These are phyloP conservation scores for Botrytis fragariae DNA, from an alignment of 2,329 filamentous ascomycete genomes.

Conservation along the genomic window DNA sequence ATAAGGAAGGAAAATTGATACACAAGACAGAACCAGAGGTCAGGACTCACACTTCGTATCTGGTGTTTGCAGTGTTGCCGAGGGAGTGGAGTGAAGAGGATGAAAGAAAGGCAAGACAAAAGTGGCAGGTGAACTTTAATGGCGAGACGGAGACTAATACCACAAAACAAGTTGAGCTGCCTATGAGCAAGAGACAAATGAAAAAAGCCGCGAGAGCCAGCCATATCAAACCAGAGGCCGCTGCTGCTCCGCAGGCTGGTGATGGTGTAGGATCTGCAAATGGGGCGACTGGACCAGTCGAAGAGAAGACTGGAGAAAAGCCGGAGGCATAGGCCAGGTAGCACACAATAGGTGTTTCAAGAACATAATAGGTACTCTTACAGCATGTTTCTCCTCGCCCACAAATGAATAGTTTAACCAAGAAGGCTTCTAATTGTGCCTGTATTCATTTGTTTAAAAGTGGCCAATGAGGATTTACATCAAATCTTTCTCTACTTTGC, in stretches of 20 bases:
- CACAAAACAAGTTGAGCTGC: slow-evolving; percentile 15
- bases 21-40: slow-evolving; percentile 83
- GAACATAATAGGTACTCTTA: background rate
- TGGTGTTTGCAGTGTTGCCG: slow-evolving; percentile 90
- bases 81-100: slow-evolving; percentile 80
- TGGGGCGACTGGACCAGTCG: too few species aligned
- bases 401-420: background rate
- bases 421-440: background rate
- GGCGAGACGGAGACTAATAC: slow-evolving; percentile 27
- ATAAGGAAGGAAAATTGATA: slow-evolving; percentile 72
- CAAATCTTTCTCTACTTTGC: background rate
- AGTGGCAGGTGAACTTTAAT: slow-evolving; percentile 46
- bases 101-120: slow-evolving; percentile 64
- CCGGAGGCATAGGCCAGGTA: background rate
- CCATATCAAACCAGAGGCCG: background rate
- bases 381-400: background rate
- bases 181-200: slow-evolving; percentile 31
- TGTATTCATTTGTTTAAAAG: background rate
- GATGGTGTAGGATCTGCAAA: background rate
- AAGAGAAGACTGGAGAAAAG: background rate
- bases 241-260: background rate
- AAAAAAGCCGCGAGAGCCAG: slow-evolving; percentile 30
- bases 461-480: background rate
- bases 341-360: background rate
- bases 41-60: slow-evolving; percentile 95